Evolutionary conservation across 129 eudicot genomes (phyloP), one percentile per base, ranked within the genome.

Genomic region (Lactuca saligna): DNA sequence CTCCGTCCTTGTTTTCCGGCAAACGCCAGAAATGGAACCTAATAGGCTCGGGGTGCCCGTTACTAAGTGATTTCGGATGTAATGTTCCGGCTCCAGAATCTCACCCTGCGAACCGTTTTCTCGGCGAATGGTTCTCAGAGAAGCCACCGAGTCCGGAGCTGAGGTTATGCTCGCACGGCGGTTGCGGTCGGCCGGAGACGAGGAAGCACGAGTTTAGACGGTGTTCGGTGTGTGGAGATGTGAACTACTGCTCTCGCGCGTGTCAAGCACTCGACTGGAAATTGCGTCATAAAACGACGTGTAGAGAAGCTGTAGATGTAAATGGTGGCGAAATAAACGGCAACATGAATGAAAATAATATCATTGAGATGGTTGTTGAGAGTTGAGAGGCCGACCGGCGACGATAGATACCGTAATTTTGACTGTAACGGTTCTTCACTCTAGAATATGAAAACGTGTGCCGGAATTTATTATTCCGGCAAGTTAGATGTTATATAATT

Each of bases 231-330:
- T 88, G 96, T 58, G 96, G 96, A 1, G 75, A 79, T 9, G 96
- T 85, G 71, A 88, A 88, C 31, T 88, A 88, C 37, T 88, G 96
- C 78, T 88, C 96, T 7, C 87, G 96, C 10, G 96, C 96, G 44
- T 88, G 96, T 64, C 96, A 88, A 17, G 96, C 96, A 39, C 77
- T 83, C 16, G 96, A 85, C 49, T 88, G 96, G 96, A 85, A 86
- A 68, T 66, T 66, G 65, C 85, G 96, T 38, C 96, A 88, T 10
- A 89, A 82, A 57, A 62, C 67, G 74, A 82, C 75, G 70, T 89
- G 96, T 66, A 58, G 69, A 16, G 85, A 83, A 2, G 77, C 20
- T 9, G 82, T 77, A 15, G 84, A 62, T 9, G 82, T 77, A 15
- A 83, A 62, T 0, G 68, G 69, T n/a, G 42, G 49, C 7, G 72